Percentiles rank a stretch among this genome's conserved stretches.
These are phyloP conservation scores for Ramaria sp. DNA, from an alignment of 768 basidiomycete genomes.

Conservation along the genomic window DNA sequence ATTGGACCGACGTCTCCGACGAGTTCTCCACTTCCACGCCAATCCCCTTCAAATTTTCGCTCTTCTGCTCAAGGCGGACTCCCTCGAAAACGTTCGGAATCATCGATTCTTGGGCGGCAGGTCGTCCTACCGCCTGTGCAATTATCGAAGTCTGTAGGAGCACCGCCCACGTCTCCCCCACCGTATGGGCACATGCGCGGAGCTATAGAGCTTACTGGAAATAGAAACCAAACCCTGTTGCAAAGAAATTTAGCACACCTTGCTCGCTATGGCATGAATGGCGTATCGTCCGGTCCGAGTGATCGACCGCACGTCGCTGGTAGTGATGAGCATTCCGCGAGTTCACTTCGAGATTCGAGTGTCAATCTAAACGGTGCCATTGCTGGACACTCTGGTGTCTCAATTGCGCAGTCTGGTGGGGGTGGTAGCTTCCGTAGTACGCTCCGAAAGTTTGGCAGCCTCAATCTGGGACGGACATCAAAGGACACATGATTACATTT, in stretches of 20 bases:
- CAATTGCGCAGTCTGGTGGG: slow-evolving; percentile 51
- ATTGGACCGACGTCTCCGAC: slow-evolving; percentile 17
- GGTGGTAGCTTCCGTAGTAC: slow-evolving; percentile 52
- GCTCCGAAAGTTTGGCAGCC: slow-evolving; percentile 64
- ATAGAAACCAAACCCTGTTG: slow-evolving; percentile 54
- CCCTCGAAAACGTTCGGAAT: slow-evolving; percentile 27
- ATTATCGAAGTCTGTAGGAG: slow-evolving; percentile 27
- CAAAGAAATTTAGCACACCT: slow-evolving; percentile 75
- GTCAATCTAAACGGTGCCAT: slow-evolving; percentile 54
- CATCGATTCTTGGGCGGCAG: slow-evolving; percentile 11
- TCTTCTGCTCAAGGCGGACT: slow-evolving; percentile 36
- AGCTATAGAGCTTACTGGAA: slow-evolving; percentile 8
- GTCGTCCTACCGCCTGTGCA: slow-evolving; percentile 44
- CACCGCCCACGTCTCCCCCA: slow-evolving; percentile 6
- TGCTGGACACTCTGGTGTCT: slow-evolving; percentile 36
- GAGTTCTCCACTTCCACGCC: slow-evolving; percentile 9
- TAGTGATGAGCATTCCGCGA: slow-evolving; percentile 48
- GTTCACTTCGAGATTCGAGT: slow-evolving; percentile 66
- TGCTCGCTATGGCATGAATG: slow-evolving; percentile 73
- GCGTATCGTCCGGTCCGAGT: slow-evolving; percentile 67
- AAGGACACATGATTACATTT: slow-evolving; percentile 17
- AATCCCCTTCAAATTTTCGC: slow-evolving; percentile 28
- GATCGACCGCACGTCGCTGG: slow-evolving; percentile 31
- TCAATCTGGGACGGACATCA: slow-evolving; percentile 49
- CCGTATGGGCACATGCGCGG: slow-evolving; percentile 10